Conservation (phyloP, 805 yeast genomes). For the Cyberlindnera sargentensis region DNA sequence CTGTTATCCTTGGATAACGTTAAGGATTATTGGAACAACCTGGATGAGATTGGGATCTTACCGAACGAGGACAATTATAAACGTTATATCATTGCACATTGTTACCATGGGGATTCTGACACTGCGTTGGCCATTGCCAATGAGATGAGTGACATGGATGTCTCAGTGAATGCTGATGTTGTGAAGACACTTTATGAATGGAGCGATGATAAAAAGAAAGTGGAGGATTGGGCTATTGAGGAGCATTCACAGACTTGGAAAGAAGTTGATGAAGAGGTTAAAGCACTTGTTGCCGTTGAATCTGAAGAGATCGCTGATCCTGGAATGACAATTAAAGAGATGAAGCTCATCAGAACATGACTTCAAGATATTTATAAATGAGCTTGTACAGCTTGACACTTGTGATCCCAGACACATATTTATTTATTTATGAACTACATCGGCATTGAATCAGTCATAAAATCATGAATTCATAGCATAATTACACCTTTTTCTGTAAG, state of each 20-base stretch:
- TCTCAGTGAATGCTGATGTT: conserved; percentile 36
- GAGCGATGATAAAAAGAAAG: conserved; percentile 21
- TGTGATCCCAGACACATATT: not conserved
- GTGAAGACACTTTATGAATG: conserved; percentile 42
- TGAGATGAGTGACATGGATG: conserved; percentile 40
- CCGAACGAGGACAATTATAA: conserved; percentile 47
- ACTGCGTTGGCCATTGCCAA: conserved; percentile 48
- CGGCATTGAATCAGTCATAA: not conserved
- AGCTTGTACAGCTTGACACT: not conserved
- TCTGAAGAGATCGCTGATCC: conserved; percentile 8
- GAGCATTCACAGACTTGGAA: conserved; percentile 33
- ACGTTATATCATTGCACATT: conserved; percentile 63
- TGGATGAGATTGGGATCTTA: conserved; percentile 39
- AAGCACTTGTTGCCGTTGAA: conserved; percentile 1
- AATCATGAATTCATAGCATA: not conserved
- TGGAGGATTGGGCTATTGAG: conserved; percentile 30
- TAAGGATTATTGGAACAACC: conserved; percentile 52
- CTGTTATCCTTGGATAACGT: conserved; percentile 47
- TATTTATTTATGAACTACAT: conserved; percentile 8
- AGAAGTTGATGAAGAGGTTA: conserved; percentile 21
- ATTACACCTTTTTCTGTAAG: conserved; percentile 10
- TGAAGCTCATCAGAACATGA: conserved; percentile 12
- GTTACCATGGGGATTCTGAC: conserved; percentile 53
- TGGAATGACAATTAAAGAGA: conserved; percentile 8
- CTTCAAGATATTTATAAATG: not conserved